These are phyloP conservation scores for Hypoxylon lenormandii DNA, from an alignment of 495 filamentous ascomycete genomes.

Conservation along the genomic window DNA sequence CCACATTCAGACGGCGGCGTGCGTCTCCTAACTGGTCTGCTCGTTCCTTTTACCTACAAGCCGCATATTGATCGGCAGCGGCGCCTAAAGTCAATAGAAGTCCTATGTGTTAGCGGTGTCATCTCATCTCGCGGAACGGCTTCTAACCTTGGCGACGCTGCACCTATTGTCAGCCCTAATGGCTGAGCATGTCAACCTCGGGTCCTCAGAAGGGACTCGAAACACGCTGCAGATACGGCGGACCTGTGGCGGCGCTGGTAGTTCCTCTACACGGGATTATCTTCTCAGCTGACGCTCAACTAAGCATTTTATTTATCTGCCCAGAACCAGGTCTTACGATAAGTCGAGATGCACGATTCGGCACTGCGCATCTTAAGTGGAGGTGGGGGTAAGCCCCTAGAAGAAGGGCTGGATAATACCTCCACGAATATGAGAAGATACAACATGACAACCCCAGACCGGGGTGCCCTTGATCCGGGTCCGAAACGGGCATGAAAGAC, in stretches of 20 bases:
- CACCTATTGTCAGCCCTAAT: slow-evolving; percentile 33
- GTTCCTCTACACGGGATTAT: slow-evolving; percentile 19
- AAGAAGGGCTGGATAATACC: slow-evolving; percentile 6
- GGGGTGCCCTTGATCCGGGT: slow-evolving; percentile 44
- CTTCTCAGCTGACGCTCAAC: slow-evolving; percentile 35
- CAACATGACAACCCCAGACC: slow-evolving; percentile 28
- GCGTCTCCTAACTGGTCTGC: neutral
- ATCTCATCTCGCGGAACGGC: neutral
- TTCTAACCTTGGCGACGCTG: slow-evolving; percentile 7
- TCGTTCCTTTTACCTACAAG: neutral
- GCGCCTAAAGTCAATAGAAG: neutral
- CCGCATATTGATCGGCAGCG: neutral
- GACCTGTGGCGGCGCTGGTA: slow-evolving; percentile 1
- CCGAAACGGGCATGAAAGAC: slow-evolving; percentile 44
- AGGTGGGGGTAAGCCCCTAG: slow-evolving; percentile 12
- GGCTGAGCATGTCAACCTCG: slow-evolving; percentile 17
- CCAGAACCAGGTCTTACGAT: slow-evolving; percentile 14
- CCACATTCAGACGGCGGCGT: neutral
- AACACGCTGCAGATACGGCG: slow-evolving; percentile 5
- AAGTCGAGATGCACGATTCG: slow-evolving; percentile 39
- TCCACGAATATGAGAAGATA: slow-evolving; percentile 21
- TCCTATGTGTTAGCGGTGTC: neutral
- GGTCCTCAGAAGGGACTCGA: slow-evolving; percentile 17
- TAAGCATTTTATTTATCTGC: slow-evolving; percentile 31
- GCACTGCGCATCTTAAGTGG: slow-evolving; percentile 27